Evolutionary conservation across 2,329 filamentous ascomycete genomes (phyloP).

Genomic region (Biscogniauxia marginata): DNA sequence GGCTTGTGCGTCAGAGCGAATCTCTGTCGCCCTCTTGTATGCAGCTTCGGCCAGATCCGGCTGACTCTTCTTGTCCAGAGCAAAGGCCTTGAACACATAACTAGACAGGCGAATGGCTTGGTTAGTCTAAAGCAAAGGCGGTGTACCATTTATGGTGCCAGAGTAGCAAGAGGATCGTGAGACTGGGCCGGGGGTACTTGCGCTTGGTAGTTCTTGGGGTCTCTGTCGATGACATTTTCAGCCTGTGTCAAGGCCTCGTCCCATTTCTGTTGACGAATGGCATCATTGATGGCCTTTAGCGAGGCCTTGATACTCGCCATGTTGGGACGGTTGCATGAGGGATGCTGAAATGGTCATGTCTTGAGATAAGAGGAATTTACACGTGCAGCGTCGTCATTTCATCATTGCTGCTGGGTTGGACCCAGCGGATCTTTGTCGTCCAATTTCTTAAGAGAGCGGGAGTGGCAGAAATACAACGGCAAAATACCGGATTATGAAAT

Average conservation of each 20-base stretch:
- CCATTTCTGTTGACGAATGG: constrained; percentile 76
- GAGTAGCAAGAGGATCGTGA: constrained; percentile 5
- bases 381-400: constrained; percentile 14
- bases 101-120: constrained; percentile 38
- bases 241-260: constrained; percentile 71
- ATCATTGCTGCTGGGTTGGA: constrained; percentile 21
- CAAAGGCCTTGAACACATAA: constrained; percentile 84
- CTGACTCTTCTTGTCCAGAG: constrained; percentile 72
- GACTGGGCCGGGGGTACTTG: constrained; percentile 39
- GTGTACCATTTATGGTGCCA: constrained; percentile 6
- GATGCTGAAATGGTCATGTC: constrained; percentile 22
- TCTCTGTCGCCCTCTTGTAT: constrained; percentile 69
- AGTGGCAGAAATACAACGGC: too few relatives aligned
- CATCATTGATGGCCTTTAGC: constrained; percentile 77
- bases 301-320: constrained; percentile 66
- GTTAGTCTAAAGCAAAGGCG: neutral
- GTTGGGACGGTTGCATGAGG: constrained; percentile 16
- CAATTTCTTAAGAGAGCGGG: neutral
- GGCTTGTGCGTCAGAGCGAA: constrained; percentile 78
- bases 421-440: neutral
- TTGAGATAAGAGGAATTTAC: constrained; percentile 8
- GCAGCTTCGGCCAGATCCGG: constrained; percentile 71
- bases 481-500: too few relatives aligned
- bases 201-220: constrained; percentile 80
- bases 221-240: constrained; percentile 65